Base-by-base conservation (phyloP, 805 yeast genomes). In the Candida rishiriensis region DNA sequence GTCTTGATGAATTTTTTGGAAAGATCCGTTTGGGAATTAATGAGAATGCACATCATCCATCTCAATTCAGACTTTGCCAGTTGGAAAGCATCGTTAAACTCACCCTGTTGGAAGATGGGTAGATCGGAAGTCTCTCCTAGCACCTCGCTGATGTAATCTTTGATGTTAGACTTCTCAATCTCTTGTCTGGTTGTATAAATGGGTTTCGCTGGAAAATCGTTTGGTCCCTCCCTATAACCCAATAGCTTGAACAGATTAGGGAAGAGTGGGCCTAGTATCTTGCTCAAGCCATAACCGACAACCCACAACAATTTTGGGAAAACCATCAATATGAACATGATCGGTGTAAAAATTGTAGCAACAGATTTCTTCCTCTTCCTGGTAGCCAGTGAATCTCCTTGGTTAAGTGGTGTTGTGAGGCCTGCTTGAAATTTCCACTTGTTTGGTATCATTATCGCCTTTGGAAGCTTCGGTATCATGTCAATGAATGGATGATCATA, bases 11-110 rank as follows among this genome's bases (percentile, higher is more conserved):
- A 69, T 2, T 58, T 59, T 4, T 57, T 55, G 0, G 81, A 70
- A 16, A 64, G 55, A 16, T 69, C 73, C 41, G 69, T 66, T 42
- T 66, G 63, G 2, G 75, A 63, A 51, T 78, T 75, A 4, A 83
- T 62, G 34, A 83, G 60, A 32, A 81, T 68, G 6, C 82, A 69
- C 53, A 81, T 68, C 21, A 83, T 56, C 64, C 79, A 81, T 56
- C 75, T 75, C 29, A 68, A 60, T 18, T 72, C 68, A 6, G 58
- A 51, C 47, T 68, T 69, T 14, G 75, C 65, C 16, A 53, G 46
- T 16, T 63, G 60, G 41, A 66, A 66, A 1, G 73, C 71, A n/a
- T 66, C 69, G 48, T 75, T 75, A 50, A 71, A 75, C 13, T 64
- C 62, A 3, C 64, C 64, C 5, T 55, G 51, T 7, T 60, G 60